Evolutionary conservation across 768 basidiomycete genomes (phyloP).

Genomic region (Exidia glandulosa): DNA sequence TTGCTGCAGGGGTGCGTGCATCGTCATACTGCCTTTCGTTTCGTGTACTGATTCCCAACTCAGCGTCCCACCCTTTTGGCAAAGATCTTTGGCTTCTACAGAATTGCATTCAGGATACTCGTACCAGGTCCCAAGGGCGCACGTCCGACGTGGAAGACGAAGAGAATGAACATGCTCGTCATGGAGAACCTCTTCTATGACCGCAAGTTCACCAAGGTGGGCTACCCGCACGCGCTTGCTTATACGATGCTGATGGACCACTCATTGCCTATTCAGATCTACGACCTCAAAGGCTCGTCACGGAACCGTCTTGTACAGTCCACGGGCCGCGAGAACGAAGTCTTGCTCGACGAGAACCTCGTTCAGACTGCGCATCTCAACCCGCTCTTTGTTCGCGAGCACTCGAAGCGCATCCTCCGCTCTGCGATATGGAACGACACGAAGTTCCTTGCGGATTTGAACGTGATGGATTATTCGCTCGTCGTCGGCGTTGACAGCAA

Average conservation of each 20-base stretch:
- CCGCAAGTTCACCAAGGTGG: conserved; percentile 75
- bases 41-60: conserved; percentile 5
- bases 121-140: conserved; percentile 46
- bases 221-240: background rate
- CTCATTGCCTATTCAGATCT: conserved; percentile 48
- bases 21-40: conserved; percentile 2
- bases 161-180: conserved; percentile 89
- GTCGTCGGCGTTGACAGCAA: conserved; percentile 90
- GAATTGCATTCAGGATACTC: conserved; percentile 78
- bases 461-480: conserved; percentile 96
- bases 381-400: conserved; percentile 93
- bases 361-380: conserved; percentile 76
- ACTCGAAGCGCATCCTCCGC: conserved; percentile 84
- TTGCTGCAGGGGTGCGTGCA: conserved; percentile 62
- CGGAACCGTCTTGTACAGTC: conserved; percentile 88
- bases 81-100: conserved; percentile 95
- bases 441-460: conserved; percentile 86
- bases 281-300: conserved; percentile 93
- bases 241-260: background rate
- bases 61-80: conserved; percentile 91
- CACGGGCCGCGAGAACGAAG: conserved; percentile 85
- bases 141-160: conserved; percentile 58
- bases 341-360: conserved; percentile 91
- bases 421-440: conserved; percentile 91
- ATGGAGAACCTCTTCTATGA: conserved; percentile 99